phyloP scores from a whole-genome alignment of 139 green algal species.

The Micractinium conductrix region DNA sequence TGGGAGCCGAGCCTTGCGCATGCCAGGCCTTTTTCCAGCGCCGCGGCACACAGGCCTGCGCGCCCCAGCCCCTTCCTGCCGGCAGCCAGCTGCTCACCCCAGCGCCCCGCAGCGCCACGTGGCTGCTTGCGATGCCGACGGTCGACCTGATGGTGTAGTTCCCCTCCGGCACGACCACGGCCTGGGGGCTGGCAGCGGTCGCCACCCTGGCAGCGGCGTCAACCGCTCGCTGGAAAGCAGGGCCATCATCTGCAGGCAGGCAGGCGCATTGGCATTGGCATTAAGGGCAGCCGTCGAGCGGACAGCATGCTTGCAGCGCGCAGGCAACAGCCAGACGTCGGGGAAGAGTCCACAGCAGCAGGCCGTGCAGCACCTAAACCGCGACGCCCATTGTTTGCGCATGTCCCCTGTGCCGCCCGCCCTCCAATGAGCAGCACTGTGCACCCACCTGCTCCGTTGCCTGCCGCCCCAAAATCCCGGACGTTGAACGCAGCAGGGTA shows the following conservation, averaged over 20 bases:
- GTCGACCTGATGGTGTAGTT: background rate
- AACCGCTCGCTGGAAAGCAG: background rate
- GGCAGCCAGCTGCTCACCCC: background rate
- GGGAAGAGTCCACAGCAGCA: too few species aligned
- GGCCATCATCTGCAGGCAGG: background rate
- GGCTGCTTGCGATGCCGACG: background rate
- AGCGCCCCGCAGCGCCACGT: constrained; percentile 1
- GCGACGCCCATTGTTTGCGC: too few species aligned
- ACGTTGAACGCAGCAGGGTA: constrained; percentile 7
- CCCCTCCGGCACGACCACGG: background rate
- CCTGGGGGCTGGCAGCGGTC: background rate
- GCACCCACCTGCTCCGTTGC: background rate
- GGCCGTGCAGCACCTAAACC: too few species aligned
- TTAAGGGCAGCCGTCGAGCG: too few species aligned
- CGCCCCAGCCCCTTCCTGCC: background rate
- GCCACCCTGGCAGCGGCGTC: background rate
- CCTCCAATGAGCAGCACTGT: too few species aligned
- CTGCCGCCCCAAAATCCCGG: background rate
- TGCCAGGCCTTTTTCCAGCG: too few species aligned
- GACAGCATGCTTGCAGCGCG: too few species aligned
- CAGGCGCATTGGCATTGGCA: too few species aligned
- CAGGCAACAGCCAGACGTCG: too few species aligned
- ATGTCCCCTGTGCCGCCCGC: too few species aligned
- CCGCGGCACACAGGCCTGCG: background rate
- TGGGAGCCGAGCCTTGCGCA: too few species aligned